These are phyloP conservation scores for Bimuria novae-zelandiae DNA, from an alignment of 2,329 filamentous ascomycete species.

Conservation along the genomic window DNA sequence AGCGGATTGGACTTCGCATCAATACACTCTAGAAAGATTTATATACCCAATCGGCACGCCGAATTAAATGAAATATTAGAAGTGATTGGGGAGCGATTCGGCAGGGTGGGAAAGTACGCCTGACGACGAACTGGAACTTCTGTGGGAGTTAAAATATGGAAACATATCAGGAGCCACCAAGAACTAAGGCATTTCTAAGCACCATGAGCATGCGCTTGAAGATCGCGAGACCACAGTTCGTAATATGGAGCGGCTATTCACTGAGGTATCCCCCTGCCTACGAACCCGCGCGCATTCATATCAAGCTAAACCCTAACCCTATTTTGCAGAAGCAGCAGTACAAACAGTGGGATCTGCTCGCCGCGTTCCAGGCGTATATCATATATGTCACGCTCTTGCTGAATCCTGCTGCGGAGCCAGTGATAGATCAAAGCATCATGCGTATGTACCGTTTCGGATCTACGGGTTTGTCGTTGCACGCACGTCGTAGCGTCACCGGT, in stretches of 20 bases:
- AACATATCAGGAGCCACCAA: too few relatives aligned
- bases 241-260: not conserved
- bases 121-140: too few relatives aligned
- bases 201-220: too few relatives aligned
- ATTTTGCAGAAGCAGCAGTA: not conserved
- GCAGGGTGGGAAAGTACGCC: too few relatives aligned
- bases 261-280: not conserved
- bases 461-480: not conserved
- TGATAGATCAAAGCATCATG: not conserved
- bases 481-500: not conserved
- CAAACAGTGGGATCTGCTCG: not conserved
- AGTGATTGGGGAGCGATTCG: too few relatives aligned
- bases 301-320: not conserved
- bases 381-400: not conserved
- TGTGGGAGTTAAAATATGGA: too few relatives aligned
- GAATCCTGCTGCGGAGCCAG: not conserved
- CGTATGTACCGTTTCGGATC: not conserved
- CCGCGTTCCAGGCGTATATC: slow-evolving; percentile 2
- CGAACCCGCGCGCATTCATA: too few relatives aligned
- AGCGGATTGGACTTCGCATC: too few relatives aligned
- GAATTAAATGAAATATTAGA: too few relatives aligned
- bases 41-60: too few relatives aligned
- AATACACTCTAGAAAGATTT: too few relatives aligned
- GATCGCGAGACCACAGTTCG: not conserved
- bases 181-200: too few relatives aligned